Conservation (phyloP, 768 basidiomycete genomes). For the Tylopilus sp. region DNA sequence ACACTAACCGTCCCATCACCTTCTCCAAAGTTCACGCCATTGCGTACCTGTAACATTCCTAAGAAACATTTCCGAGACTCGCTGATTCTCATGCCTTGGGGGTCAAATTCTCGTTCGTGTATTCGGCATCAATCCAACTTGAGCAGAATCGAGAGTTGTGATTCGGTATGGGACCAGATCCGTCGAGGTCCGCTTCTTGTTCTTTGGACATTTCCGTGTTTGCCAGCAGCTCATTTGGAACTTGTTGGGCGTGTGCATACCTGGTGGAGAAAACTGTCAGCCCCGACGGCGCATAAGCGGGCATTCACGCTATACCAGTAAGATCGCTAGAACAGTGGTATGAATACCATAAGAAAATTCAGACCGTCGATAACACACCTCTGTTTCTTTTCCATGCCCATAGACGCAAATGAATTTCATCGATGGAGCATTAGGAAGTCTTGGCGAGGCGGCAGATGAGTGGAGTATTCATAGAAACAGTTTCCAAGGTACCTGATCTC, state of each 20-base stretch:
- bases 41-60: conserved; percentile 46
- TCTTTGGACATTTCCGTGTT: conserved; percentile 49
- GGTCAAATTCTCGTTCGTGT: conserved; percentile 56
- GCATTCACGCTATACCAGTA: conserved; percentile 58
- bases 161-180: conserved; percentile 47
- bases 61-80: neutral
- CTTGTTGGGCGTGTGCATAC: conserved; percentile 72
- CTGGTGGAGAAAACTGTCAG: conserved; percentile 28
- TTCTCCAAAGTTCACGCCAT: conserved; percentile 90
- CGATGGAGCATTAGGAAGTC: conserved; percentile 84
- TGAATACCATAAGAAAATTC: conserved; percentile 1
- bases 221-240: conserved; percentile 54
- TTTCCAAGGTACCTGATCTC: conserved; percentile 55
- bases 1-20: conserved; percentile 93
- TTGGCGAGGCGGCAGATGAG: conserved; percentile 23
- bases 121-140: conserved; percentile 84
- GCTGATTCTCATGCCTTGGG: conserved; percentile 49
- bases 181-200: conserved; percentile 39
- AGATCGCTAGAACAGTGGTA: conserved; percentile 53
- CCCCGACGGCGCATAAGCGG: neutral
- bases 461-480: neutral
- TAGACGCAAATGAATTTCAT: conserved; percentile 94
- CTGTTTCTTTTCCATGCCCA: conserved; percentile 94
- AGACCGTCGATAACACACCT: conserved; percentile 44
- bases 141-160: conserved; percentile 46